These are phyloP conservation scores for Rosa hybrid DNA, from an alignment of 331 rosid species.

Conservation along the genomic window DNA sequence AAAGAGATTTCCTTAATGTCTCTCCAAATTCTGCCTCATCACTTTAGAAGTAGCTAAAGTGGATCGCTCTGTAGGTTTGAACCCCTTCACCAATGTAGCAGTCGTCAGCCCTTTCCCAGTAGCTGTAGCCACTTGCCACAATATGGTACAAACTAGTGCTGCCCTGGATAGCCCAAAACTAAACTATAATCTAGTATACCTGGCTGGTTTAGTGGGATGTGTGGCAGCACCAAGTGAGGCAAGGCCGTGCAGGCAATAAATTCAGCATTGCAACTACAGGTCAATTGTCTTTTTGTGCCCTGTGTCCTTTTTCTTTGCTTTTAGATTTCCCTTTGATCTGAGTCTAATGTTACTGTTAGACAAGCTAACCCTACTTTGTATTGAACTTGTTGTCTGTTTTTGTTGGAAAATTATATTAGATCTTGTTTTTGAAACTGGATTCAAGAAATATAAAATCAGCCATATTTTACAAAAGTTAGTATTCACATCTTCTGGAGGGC, in stretches of 20 bases:
- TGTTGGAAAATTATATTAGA: background rate
- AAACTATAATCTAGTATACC: background rate
- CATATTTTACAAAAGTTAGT: constrained; percentile 35
- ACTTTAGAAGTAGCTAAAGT: constrained; percentile 18
- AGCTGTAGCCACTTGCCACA: constrained; percentile 18
- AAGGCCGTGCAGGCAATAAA: background rate
- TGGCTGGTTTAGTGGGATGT: background rate
- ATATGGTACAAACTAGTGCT: constrained; percentile 13
- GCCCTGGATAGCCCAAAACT: background rate
- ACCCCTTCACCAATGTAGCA: constrained; percentile 3
- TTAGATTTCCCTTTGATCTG: constrained; percentile 7
- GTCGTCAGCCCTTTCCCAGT: background rate
- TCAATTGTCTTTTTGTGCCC: background rate
- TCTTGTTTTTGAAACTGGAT: constrained; percentile 25
- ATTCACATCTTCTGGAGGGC: constrained; percentile 38
- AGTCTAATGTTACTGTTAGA: background rate
- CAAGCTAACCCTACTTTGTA: constrained; percentile 9
- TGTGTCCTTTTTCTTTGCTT: background rate
- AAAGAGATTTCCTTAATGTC: background rate
- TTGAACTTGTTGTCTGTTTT: constrained; percentile 4
- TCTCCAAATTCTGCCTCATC: constrained; percentile 7
- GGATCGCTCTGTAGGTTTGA: constrained; percentile 4
- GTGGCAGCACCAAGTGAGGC: background rate
- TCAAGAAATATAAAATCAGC: constrained; percentile 24
- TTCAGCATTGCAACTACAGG: constrained; percentile 10